These are phyloP conservation scores for Vaccinium macrocarpon DNA, from an alignment of 148 eudicot species.

Conservation along the genomic window DNA sequence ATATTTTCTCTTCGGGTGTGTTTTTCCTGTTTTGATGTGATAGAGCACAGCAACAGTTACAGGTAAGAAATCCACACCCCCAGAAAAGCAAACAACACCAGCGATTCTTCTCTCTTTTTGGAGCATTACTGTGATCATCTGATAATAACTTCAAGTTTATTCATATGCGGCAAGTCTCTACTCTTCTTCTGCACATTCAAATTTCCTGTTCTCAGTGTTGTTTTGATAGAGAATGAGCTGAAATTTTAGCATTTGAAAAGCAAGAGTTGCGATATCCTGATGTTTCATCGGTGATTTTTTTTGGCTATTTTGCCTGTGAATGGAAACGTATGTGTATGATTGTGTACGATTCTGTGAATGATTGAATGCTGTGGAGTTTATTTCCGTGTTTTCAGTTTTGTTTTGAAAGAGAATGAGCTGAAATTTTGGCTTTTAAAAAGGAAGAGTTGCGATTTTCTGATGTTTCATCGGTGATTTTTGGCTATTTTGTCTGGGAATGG, in stretches of 20 bases:
- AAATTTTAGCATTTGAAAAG: no score
- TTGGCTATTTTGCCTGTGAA: neutral
- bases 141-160: neutral
- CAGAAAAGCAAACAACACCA: neutral
- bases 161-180: neutral
- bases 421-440: neutral
- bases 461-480: neutral
- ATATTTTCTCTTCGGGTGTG: neutral
- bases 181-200: neutral
- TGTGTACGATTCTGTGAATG: neutral
- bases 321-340: neutral
- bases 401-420: neutral
- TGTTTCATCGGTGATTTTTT: neutral
- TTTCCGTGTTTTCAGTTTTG: neutral
- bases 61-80: neutral
- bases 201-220: neutral
- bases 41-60: neutral
- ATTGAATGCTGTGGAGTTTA: neutral
- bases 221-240: neutral
- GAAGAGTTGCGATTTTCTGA: neutral
- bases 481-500: neutral
- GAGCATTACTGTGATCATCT: neutral
- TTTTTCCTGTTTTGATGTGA: conserved; percentile 12
- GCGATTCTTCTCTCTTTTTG: neutral
- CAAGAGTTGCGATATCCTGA: neutral